Percentiles rank a stretch among this genome's conserved stretches.
Conservation (phyloP, 192 early-diverging fungal genomes). For the Podila clonocystis region DNA sequence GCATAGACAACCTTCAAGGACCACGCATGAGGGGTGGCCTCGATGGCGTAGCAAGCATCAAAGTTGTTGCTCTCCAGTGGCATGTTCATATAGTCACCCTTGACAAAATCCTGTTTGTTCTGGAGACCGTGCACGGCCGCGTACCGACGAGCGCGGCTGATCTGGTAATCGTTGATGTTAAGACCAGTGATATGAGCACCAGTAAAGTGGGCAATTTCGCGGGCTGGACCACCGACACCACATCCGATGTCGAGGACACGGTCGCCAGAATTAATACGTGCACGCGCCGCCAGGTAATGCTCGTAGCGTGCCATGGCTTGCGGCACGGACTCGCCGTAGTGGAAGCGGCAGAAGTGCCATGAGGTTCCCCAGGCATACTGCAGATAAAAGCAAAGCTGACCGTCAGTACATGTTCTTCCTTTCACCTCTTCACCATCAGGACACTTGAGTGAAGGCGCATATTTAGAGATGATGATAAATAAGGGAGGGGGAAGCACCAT, state of each 20-base stretch:
- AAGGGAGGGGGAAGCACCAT: not conserved
- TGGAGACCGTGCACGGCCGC: constrained; percentile 76
- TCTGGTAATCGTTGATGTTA: constrained; percentile 95
- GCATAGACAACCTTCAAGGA: constrained; percentile 82
- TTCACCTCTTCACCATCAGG: constrained; percentile 1
- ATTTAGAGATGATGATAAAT: not conserved
- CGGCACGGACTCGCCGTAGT: constrained; percentile 76
- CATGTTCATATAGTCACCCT: constrained; percentile 81
- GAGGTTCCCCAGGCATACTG: constrained; percentile 77
- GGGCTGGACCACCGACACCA: constrained; percentile 91
- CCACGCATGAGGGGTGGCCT: constrained; percentile 90
- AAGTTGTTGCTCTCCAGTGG: constrained; percentile 77
- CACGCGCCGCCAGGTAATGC: constrained; percentile 75
- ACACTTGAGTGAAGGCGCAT: not conserved
- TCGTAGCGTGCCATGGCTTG: constrained; percentile 88
- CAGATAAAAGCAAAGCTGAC: not conserved
- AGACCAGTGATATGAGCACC: constrained; percentile 83
- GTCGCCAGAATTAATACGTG: constrained; percentile 71
- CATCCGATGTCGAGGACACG: constrained; percentile 89
- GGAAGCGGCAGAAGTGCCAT: constrained; percentile 89
- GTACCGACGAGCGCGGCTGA: constrained; percentile 80
- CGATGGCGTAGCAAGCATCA: constrained; percentile 89
- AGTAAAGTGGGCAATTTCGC: constrained; percentile 85
- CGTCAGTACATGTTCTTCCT: constrained; percentile 2
- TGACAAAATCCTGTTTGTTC: constrained; percentile 66